A percentile compares a stretch with the other conserved stretches of the same genome.
Evolutionary conservation across 768 basidiomycete genomes (phyloP).

Genomic region (Leccinum fibrillosum): DNA sequence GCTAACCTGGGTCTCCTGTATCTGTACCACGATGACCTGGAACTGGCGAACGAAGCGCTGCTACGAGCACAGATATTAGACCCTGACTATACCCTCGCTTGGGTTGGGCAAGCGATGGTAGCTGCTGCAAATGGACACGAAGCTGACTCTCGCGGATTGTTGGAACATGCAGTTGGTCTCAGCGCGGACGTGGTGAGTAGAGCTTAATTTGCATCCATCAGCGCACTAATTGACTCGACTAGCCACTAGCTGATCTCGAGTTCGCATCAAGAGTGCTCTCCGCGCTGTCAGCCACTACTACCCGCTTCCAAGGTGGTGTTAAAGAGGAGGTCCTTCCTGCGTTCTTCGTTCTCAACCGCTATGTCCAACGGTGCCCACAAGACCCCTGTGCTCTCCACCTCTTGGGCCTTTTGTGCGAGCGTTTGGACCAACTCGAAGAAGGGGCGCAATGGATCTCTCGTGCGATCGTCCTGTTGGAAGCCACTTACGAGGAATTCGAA

Average conservation of each 20-base stretch:
- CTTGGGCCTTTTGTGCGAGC: constrained; percentile 81
- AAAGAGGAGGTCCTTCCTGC: constrained; percentile 61
- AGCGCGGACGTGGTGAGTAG: constrained; percentile 51
- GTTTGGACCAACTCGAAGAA: constrained; percentile 65
- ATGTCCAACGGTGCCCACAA: constrained; percentile 59
- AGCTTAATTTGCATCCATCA: neutral
- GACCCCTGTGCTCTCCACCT: constrained; percentile 82
- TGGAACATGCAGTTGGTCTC: constrained; percentile 70
- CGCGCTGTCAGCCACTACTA: constrained; percentile 23
- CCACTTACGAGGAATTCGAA: constrained; percentile 85
- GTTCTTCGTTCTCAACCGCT: constrained; percentile 80
- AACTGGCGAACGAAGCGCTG: constrained; percentile 84
- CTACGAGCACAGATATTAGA: constrained; percentile 87
- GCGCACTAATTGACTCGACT: constrained; percentile 12
- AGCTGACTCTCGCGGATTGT: constrained; percentile 60
- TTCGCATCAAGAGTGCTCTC: constrained; percentile 62
- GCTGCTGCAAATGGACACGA: constrained; percentile 58
- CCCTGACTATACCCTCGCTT: constrained; percentile 83
- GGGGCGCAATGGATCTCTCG: constrained; percentile 55
- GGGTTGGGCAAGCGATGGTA: constrained; percentile 86
- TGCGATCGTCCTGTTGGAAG: constrained; percentile 75
- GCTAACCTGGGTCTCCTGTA: constrained; percentile 87
- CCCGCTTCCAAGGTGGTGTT: constrained; percentile 18
- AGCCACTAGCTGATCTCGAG: constrained; percentile 83
- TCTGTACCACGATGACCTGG: constrained; percentile 70